Conservation (phyloP, 2,329 filamentous ascomycete species). For the Spiromastix sp. region DNA sequence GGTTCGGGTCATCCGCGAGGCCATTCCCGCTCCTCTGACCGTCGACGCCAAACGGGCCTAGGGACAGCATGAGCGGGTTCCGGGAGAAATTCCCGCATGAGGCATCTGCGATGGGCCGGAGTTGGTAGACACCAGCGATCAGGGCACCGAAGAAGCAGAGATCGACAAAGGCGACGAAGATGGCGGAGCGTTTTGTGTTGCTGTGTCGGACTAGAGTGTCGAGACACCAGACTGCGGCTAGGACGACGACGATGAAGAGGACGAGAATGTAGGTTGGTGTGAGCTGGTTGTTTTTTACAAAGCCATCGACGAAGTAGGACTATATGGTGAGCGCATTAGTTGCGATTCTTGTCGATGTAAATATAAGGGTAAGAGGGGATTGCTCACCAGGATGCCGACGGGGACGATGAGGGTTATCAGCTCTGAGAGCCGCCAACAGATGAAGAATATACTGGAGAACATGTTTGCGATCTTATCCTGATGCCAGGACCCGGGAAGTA, state of each 20-base stretch:
- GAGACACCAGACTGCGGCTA: conserved; percentile 51
- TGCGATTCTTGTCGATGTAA: conserved; percentile 4
- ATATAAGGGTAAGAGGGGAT: no score
- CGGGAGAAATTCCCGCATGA: conserved; percentile 56
- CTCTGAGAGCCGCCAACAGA: conserved; percentile 50
- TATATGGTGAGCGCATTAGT: conserved; percentile 12
- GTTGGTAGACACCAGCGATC: conserved; percentile 49
- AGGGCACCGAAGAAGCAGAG: conserved; percentile 54
- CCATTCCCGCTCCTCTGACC: conserved; percentile 35
- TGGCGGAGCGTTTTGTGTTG: conserved; percentile 47
- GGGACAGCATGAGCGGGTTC: conserved; percentile 44
- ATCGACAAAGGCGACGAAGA: conserved; percentile 52
- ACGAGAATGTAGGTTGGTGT: conserved; percentile 52
- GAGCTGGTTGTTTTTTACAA: conserved; percentile 45
- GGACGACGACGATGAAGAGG: conserved; percentile 54
- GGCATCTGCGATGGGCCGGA: conserved; percentile 47
- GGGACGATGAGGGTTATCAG: conserved; percentile 53
- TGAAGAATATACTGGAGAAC: conserved; percentile 48
- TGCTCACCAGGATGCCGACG: conserved; percentile 49
- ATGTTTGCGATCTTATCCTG: conserved; percentile 16
- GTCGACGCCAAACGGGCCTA: conserved; percentile 53
- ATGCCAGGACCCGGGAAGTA: background rate
- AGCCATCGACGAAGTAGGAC: conserved; percentile 53
- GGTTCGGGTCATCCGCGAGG: conserved; percentile 50
- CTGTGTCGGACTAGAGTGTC: conserved; percentile 51